A percentile compares a stretch with the other conserved stretches of the same genome.
phyloP scores from a whole-genome alignment of 345 rosid species.

The Gossypium arboreum region DNA sequence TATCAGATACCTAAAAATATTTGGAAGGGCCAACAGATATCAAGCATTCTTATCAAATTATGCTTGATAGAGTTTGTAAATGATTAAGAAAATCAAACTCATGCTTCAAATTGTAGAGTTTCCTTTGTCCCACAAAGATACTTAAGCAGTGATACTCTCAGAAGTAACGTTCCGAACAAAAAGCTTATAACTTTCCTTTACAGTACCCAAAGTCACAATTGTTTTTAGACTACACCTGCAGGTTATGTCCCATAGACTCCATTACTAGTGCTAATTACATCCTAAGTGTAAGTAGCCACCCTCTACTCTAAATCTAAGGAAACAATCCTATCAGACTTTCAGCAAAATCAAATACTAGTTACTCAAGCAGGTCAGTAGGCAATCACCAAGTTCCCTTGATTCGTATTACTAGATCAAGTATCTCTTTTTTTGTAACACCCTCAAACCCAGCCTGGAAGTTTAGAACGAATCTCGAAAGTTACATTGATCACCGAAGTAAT shows the following conservation, averaged over 20 bases:
- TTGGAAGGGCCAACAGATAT: background rate
- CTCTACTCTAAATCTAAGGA: background rate
- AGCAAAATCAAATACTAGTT: background rate
- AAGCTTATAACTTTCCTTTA: background rate
- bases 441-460: no score
- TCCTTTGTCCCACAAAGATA: background rate
- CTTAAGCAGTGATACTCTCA: background rate
- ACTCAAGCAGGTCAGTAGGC: constrained; percentile 6
- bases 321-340: background rate
- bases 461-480: no score
- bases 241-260: background rate
- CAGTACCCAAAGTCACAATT: background rate
- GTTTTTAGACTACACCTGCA: background rate
- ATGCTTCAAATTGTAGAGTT: background rate
- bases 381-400: background rate
- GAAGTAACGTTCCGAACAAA: background rate
- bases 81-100: background rate
- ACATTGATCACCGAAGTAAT: no score
- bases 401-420: background rate
- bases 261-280: background rate
- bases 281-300: background rate
- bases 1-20: background rate
- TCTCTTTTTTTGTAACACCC: background rate
- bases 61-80: background rate
- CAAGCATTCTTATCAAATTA: background rate